Conservation (phyloP, 2,329 filamentous ascomycete genomes). For the Dothideomycetes sp. region DNA sequence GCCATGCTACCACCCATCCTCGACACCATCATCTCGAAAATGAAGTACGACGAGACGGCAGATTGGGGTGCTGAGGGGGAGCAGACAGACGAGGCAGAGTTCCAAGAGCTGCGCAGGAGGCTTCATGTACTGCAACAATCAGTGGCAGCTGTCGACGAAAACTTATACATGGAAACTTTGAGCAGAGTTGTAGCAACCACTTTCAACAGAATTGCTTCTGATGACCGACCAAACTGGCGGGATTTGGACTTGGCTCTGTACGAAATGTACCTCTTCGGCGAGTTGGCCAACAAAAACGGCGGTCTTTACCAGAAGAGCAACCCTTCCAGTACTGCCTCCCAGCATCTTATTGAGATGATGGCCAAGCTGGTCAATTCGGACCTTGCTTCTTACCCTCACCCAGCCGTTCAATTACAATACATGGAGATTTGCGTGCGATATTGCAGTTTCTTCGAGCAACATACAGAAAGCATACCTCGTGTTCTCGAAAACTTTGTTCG, state of each 20-base stretch:
- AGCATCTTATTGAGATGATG: slow-evolving; percentile 86
- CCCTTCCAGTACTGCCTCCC: slow-evolving; percentile 68
- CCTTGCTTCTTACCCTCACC: slow-evolving; percentile 77
- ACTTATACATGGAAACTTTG: slow-evolving; percentile 77
- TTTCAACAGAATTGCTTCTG: slow-evolving; percentile 68
- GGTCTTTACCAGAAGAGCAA: slow-evolving; percentile 79
- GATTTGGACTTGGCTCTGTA: slow-evolving; percentile 89
- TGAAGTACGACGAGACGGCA: slow-evolving; percentile 93
- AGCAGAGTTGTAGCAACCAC: slow-evolving; percentile 82
- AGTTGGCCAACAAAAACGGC: slow-evolving; percentile 80
- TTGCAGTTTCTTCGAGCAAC: slow-evolving; percentile 80
- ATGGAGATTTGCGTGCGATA: slow-evolving; percentile 99
- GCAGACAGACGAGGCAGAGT: slow-evolving; percentile 93
- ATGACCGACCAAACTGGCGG: slow-evolving; percentile 77
- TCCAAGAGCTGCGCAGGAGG: slow-evolving; percentile 84
- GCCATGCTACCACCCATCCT: slow-evolving; percentile 79
- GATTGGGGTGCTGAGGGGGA: slow-evolving; percentile 91
- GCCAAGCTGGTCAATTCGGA: slow-evolving; percentile 88
- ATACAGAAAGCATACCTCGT: slow-evolving; percentile 70
- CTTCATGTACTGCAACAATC: slow-evolving; percentile 88
- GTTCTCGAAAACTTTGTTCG: slow-evolving; percentile 87
- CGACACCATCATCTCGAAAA: slow-evolving; percentile 86
- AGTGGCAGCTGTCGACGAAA: slow-evolving; percentile 79
- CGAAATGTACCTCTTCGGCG: slow-evolving; percentile 93
- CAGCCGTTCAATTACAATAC: slow-evolving; percentile 86